phyloP scores from a whole-genome alignment of 1,284 basidiomycete genomes.

The Pholiota adiposa region DNA sequence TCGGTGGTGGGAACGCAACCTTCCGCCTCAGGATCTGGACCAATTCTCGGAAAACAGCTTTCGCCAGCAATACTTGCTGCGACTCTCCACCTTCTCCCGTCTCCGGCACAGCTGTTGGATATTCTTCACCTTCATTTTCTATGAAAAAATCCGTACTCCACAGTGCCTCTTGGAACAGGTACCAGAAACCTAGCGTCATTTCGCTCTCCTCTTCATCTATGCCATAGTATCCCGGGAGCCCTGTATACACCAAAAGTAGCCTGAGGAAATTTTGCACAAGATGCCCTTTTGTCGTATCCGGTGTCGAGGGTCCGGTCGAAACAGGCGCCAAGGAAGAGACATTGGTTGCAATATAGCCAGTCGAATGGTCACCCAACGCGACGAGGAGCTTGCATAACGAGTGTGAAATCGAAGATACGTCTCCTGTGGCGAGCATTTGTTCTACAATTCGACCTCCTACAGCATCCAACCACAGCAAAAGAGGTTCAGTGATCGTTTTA shows the following conservation, averaged over 20 bases:
- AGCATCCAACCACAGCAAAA: constrained; percentile 73
- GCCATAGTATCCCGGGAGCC: constrained; percentile 75
- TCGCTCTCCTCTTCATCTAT: constrained; percentile 87
- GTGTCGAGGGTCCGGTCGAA: constrained; percentile 24
- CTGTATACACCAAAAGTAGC: constrained; percentile 76
- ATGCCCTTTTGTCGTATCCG: constrained; percentile 44
- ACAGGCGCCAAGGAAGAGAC: constrained; percentile 44
- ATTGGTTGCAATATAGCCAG: constrained; percentile 75
- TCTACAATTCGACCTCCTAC: constrained; percentile 61
- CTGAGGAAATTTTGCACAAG: constrained; percentile 75
- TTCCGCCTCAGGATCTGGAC: constrained; percentile 75
- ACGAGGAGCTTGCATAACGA: constrained; percentile 81
- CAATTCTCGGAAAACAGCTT: constrained; percentile 78
- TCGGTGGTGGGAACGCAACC: constrained; percentile 66
- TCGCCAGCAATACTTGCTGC: constrained; percentile 57
- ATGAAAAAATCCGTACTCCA: constrained; percentile 74
- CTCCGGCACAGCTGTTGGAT: constrained; percentile 34
- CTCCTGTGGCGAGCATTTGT: constrained; percentile 45
- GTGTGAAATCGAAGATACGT: constrained; percentile 59
- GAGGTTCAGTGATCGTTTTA: constrained; percentile 78
- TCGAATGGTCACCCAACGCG: constrained; percentile 84
- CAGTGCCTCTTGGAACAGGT: constrained; percentile 84
- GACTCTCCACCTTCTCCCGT: constrained; percentile 35
- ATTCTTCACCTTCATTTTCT: constrained; percentile 41
- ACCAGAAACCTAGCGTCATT: constrained; percentile 87